A percentile compares a stretch with the other conserved stretches of the same genome.
phyloP scores from a whole-genome alignment of 805 yeast species.

The Diddensiella santjacobensis region DNA sequence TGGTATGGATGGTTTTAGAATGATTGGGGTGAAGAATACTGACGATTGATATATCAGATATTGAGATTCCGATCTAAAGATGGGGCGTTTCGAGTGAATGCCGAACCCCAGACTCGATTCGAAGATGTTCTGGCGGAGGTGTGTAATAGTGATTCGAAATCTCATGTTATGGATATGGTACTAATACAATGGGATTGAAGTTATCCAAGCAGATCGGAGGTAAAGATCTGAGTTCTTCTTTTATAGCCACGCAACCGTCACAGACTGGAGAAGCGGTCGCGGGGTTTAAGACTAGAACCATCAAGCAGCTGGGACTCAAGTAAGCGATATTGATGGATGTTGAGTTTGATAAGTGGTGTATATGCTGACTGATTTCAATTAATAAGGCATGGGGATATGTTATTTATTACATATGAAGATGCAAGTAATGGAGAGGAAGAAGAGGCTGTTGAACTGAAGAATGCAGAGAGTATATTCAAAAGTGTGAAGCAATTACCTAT shows the following conservation, averaged over 20 bases:
- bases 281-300: conserved; percentile 36
- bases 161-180: not conserved
- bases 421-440: conserved; percentile 18
- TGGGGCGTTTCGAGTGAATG: conserved; percentile 71
- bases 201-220: conserved; percentile 15
- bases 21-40: not conserved
- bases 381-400: conserved; percentile 52
- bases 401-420: conserved; percentile 40
- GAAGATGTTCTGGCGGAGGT: conserved; percentile 38
- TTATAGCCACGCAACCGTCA: conserved; percentile 45
- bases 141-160: no score
- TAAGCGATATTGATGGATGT: no score
- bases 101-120: conserved; percentile 46
- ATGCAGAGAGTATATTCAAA: conserved; percentile 21
- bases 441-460: conserved; percentile 8
- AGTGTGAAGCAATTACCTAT: conserved; percentile 54
- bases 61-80: conserved; percentile 78
- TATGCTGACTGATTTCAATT: not conserved
- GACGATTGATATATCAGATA: conserved; percentile 46
- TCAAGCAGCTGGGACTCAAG: conserved; percentile 36
- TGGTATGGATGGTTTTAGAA: not conserved
- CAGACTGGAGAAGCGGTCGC: conserved; percentile 41
- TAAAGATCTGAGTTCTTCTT: conserved; percentile 35
- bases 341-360: no score
- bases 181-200: no score